phyloP scores from a whole-genome alignment of 2,329 filamentous ascomycete species.

The Verticillium nonalfalfae region DNA sequence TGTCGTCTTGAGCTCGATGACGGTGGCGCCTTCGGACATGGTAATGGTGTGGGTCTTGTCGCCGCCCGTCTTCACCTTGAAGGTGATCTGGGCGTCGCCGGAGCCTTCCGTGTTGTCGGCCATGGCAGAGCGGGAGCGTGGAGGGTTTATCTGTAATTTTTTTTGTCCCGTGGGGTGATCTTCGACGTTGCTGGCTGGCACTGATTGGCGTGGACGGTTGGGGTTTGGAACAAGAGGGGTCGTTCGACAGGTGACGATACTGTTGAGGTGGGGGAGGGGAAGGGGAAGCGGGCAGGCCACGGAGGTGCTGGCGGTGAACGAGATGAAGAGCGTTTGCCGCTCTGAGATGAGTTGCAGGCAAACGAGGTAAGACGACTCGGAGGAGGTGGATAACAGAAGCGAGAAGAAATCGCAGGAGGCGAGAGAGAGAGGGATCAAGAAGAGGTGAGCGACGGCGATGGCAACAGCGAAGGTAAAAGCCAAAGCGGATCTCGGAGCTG shows the following conservation, averaged over 20 bases:
- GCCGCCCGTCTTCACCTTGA: constrained; percentile 96
- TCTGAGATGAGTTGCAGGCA: not conserved
- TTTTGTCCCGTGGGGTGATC: not conserved
- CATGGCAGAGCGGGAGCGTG: constrained; percentile 34
- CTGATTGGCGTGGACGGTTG: not conserved
- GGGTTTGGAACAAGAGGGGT: not conserved
- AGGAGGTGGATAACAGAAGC: not conserved
- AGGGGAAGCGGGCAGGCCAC: not conserved
- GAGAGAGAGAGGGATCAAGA: not conserved
- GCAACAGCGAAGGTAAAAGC: too few relatives aligned
- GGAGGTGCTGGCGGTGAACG: not conserved
- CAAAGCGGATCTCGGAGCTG: not conserved
- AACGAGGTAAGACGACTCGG: not conserved
- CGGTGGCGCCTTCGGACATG: constrained; percentile 67
- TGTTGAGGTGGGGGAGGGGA: not conserved
- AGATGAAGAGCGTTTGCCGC: not conserved
- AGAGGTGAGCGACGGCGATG: not conserved
- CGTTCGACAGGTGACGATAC: not conserved
- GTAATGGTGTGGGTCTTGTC: constrained; percentile 81
- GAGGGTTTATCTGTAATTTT: not conserved
- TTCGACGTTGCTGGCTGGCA: not conserved
- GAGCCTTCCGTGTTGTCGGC: constrained; percentile 55
- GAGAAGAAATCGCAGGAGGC: not conserved
- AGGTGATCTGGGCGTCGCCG: constrained; percentile 75
- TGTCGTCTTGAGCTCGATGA: constrained; percentile 85